Evolutionary conservation across 208 protist species (phyloP), one percentile per base, ranked within the genome.

Genomic region (Herpetomonas samuelpessoai): DNA sequence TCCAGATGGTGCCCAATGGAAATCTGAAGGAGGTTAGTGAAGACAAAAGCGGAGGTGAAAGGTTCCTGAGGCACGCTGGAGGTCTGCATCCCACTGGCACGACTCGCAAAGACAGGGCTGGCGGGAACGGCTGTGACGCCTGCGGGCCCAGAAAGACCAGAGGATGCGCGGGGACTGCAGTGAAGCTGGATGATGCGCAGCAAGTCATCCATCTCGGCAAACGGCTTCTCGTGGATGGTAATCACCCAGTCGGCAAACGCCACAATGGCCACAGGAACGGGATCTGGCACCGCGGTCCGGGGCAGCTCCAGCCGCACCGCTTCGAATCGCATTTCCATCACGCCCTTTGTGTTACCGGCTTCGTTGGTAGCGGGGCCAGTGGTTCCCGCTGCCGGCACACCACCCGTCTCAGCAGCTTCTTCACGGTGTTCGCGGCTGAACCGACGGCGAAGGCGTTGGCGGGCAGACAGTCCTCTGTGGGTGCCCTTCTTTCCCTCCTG

Each of bases 271-370:
- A 95, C 75, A 6, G 80, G 28, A 14, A 92, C 74, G 4, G 78
- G 62, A 4, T 86, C 70, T 1, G 83, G 65, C 25, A 85, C 71
- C 14, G 69, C 73, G 49, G 70, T 56, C n/a, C 68, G 71, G 26
- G 82, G 73, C 10, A 69, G 60, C 3, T 61, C 68, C 1, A 26
- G n/a, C 26, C 82, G 83, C 19, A 81, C 83, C 25, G 88, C 83
- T n/a, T 95, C 82, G 26, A 95, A 87, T 31, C 71, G 83, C 67
- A 81, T 80, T 68, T 92, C 79, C 73, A 92, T 91, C 28, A 91
- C 79, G 31, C 83, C 86, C 57, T 83, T 83, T 9, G 58, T 58
- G 19, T 56, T 50, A 12, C 62, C 65, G 0, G 54, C 18, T 19
- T 48, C 44, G 16, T 19, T 22, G 19, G 16, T 22, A 6, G 4